Evolutionary conservation across 2,329 filamentous ascomycete species (phyloP).

Genomic region (Penicillium sp.): DNA sequence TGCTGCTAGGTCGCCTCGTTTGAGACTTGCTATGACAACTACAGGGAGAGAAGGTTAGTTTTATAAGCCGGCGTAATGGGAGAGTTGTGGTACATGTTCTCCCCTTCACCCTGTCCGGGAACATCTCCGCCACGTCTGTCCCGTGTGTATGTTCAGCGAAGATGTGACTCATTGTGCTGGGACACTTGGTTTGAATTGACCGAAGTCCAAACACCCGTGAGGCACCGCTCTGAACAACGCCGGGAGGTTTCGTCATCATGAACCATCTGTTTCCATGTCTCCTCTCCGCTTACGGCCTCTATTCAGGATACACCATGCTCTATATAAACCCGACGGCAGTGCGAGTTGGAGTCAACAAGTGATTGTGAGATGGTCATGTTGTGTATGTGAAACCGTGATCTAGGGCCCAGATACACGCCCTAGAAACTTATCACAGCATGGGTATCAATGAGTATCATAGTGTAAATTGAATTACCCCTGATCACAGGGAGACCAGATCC

Average conservation of each 20-base stretch:
- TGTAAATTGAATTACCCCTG: neutral
- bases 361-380: neutral
- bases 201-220: neutral
- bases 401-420: neutral
- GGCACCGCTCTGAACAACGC: neutral
- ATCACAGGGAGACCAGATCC: neutral
- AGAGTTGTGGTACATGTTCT: slow-evolving; percentile 27
- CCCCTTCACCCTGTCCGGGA: slow-evolving; percentile 27
- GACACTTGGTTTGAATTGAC: neutral
- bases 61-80: neutral
- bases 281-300: no score
- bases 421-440: neutral
- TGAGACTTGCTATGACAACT: slow-evolving; percentile 30
- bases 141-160: slow-evolving; percentile 31
- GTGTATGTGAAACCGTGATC: neutral
- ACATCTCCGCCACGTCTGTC: slow-evolving; percentile 29
- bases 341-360: neutral
- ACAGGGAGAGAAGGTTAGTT: neutral
- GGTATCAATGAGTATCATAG: neutral
- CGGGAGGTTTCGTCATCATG: slow-evolving; percentile 22
- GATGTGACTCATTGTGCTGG: slow-evolving; percentile 12
- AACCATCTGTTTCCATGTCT: neutral
- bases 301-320: no score
- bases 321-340: neutral
- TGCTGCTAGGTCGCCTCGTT: slow-evolving; percentile 24